Evolutionary conservation across 1,139 yeast species (phyloP).

Genomic region (Suhomyces terraborum): DNA sequence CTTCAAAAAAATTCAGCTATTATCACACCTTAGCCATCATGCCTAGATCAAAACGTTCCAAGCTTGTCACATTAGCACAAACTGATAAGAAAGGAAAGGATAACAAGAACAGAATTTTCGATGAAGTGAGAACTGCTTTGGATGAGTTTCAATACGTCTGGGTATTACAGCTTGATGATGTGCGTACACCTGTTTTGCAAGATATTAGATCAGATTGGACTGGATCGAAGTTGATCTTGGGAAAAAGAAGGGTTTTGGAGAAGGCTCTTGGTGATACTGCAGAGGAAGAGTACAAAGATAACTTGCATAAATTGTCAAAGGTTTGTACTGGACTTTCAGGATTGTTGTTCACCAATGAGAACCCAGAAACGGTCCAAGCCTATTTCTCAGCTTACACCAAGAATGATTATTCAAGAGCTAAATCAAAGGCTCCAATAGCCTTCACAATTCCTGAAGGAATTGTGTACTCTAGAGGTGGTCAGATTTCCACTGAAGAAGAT

Average conservation of each 20-base stretch:
- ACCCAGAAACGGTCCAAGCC: conserved; percentile 77
- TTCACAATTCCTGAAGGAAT: conserved; percentile 88
- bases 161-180: conserved; percentile 86
- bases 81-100: conserved; percentile 95
- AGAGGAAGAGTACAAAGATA: conserved; percentile 88
- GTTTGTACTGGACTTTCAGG: conserved; percentile 76
- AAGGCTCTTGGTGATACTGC: conserved; percentile 87
- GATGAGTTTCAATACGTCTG: conserved; percentile 79
- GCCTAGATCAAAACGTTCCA: conserved; percentile 96
- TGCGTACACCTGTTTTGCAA: conserved; percentile 93
- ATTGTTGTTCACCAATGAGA: conserved; percentile 82
- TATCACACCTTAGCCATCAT: conserved; percentile 35
- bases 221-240: conserved; percentile 85
- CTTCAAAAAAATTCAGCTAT: conserved; percentile 3
- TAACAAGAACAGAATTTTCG: conserved; percentile 87
- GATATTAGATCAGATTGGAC: conserved; percentile 90
- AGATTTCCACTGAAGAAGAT: conserved; percentile 84
- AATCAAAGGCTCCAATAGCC: conserved; percentile 77
- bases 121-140: conserved; percentile 80
- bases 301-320: conserved; percentile 68
- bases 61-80: conserved; percentile 91
- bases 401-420: conserved; percentile 88
- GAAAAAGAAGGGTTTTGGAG: conserved; percentile 89
- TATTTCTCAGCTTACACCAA: conserved; percentile 79
- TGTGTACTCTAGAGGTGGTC: conserved; percentile 94